A percentile compares a stretch with the other conserved stretches of the same genome.
phyloP scores from a whole-genome alignment of 495 filamentous ascomycete species.

The Zalerion maritima region DNA sequence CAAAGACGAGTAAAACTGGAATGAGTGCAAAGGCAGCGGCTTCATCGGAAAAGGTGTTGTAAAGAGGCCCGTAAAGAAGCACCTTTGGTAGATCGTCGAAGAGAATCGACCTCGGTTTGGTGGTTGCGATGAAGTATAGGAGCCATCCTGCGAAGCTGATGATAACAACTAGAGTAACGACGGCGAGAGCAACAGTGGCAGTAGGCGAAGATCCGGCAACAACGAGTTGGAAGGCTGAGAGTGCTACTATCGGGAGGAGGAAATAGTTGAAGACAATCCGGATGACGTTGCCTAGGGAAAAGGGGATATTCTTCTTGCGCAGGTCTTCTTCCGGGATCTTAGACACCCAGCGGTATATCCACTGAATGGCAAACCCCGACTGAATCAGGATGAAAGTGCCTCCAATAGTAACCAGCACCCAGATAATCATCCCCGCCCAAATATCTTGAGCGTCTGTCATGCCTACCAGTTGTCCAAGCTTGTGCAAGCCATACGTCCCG shows the following conservation, averaged over 20 bases:
- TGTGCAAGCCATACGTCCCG: conserved; percentile 62
- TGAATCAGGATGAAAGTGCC: conserved; percentile 59
- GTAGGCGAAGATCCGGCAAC: conserved; percentile 50
- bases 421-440: conserved; percentile 85
- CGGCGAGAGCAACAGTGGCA: conserved; percentile 55
- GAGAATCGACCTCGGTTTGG: conserved; percentile 67
- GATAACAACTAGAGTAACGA: conserved; percentile 54
- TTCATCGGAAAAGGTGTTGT: conserved; percentile 93
- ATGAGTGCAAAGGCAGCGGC: conserved; percentile 71
- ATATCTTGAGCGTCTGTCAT: conserved; percentile 63
- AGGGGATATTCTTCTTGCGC: conserved; percentile 83
- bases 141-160: conserved; percentile 65
- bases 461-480: conserved; percentile 69
- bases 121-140: conserved; percentile 60
- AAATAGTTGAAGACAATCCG: conserved; percentile 88
- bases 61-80: conserved; percentile 83
- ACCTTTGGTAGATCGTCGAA: conserved; percentile 90
- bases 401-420: conserved; percentile 61
- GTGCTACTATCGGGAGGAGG: conserved; percentile 66
- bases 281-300: conserved; percentile 73
- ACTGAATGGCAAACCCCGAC: conserved; percentile 57
- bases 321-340: conserved; percentile 73
- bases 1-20: conserved; percentile 65
- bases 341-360: conserved; percentile 53
- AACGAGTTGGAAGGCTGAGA: conserved; percentile 88